These are phyloP conservation scores for Globisporangium acanthophoron DNA, from an alignment of 352 stramenopile genomes.

Conservation along the genomic window DNA sequence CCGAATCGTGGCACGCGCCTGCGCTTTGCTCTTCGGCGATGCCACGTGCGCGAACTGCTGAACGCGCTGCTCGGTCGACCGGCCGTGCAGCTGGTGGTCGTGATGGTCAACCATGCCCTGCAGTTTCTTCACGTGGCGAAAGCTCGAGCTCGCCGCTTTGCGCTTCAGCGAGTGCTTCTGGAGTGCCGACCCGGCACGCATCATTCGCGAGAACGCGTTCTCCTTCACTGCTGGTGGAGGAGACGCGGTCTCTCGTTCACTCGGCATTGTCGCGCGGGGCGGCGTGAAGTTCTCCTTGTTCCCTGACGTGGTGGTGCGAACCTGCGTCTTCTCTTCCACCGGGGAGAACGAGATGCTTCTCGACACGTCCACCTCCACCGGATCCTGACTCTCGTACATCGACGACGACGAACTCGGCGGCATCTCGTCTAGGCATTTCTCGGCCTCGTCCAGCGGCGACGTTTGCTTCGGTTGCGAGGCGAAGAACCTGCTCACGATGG, in stretches of 20 bases:
- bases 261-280: constrained; percentile 2
- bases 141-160: constrained; percentile 21
- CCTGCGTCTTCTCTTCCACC: constrained; percentile 23
- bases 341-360: constrained; percentile 52
- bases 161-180: constrained; percentile 55
- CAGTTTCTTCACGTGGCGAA: constrained; percentile 6
- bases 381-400: constrained; percentile 55
- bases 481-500: constrained; percentile 18
- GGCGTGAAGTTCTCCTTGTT: constrained; percentile 46
- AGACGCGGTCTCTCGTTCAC: neutral
- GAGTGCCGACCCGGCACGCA: constrained; percentile 54
- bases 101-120: neutral
- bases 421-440: constrained; percentile 18
- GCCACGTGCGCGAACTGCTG: constrained; percentile 12
- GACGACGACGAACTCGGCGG: constrained; percentile 7
- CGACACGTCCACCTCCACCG: constrained; percentile 33
- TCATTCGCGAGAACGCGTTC: constrained; percentile 82
- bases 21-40: neutral
- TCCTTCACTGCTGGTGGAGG: constrained; percentile 24
- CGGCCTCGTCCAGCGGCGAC: constrained; percentile 20
- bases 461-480: constrained; percentile 18
- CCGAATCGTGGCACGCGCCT: neutral
- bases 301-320: neutral
- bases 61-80: constrained; percentile 3
- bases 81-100: neutral